Evolutionary conservation across 768 basidiomycete species (phyloP), one percentile per base, ranked within the genome.

Genomic region (Coprinopsis marcescibilis): DNA sequence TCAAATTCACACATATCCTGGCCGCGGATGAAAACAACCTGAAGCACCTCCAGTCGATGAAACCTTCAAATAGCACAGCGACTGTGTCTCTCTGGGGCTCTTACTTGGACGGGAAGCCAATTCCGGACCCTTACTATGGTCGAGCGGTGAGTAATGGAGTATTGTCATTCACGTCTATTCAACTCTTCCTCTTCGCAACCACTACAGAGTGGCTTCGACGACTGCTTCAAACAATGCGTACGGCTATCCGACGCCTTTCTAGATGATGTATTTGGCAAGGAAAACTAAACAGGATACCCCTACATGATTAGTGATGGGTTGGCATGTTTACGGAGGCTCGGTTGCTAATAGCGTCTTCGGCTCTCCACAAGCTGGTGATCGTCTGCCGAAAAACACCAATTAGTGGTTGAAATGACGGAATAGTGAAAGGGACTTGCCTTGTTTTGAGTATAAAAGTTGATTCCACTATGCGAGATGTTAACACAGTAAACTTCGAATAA

Each of bases 401-500:
- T 15, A 40, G 20, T 5, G 38, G 15, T 23, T 23, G 11, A 37
- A 13, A 19, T 7, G 19, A 13, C 17, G 30, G 8, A 20, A 40
- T 20, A 24, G 29, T 7, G 38, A 4, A 27, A 13, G 19, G 38
- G 13, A 29, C 56, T 47, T 53, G 80, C 85, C 81, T 96, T 97
- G 65, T 91, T 85, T 65, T 93, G 87, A 2, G 95, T 98, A 62
- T 93, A 98, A 70, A 98, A 98, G 63, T 89, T 89, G 66, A 97
- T 77, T 20, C 89, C 94, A 52, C 88, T 85, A 57, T 4, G 23
- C 43, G 24, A 27, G 34, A 50, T 45, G 43, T 10, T 10, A 24
- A 24, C 17, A n/a, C 15, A 25, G 37, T 19, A 26, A 23, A 5
- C 10, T 38, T 25, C 26, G 12, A 12, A 37, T 26, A 45, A 43